Conservation (phyloP, 768 basidiomycete species). For the Steccherinum ochraceum region DNA sequence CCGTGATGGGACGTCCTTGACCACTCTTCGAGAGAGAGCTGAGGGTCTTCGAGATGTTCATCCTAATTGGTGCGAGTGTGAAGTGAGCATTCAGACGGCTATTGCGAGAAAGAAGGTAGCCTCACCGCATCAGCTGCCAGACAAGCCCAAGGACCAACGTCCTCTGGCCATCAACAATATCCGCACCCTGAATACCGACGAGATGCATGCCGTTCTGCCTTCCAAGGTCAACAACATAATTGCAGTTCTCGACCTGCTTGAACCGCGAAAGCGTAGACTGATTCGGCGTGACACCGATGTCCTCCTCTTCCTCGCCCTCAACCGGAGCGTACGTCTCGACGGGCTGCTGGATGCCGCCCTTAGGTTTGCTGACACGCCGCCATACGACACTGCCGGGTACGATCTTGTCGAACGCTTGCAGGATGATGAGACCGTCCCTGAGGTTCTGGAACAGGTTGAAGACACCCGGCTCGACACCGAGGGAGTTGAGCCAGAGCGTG, state of each 20-base stretch:
- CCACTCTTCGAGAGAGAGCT: constrained; percentile 60
- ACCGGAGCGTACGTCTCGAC: constrained; percentile 22
- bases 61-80: constrained; percentile 29
- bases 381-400: constrained; percentile 88
- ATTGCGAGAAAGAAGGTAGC: constrained; percentile 3
- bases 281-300: constrained; percentile 77
- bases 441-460: constrained; percentile 96
- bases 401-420: constrained; percentile 97
- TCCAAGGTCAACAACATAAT: constrained; percentile 90
- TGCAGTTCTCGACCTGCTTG: constrained; percentile 98
- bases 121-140: constrained; percentile 95
- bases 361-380: constrained; percentile 95
- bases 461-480: constrained; percentile 94
- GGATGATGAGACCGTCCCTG: constrained; percentile 84
- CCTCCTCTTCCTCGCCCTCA: constrained; percentile 67
- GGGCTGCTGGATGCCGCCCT: constrained; percentile 46
- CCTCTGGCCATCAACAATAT: constrained; percentile 90
- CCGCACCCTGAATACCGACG: constrained; percentile 96
- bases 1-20: constrained; percentile 79
- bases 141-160: constrained; percentile 94
- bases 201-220: constrained; percentile 92
- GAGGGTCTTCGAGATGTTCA: constrained; percentile 90
- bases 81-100: neutral
- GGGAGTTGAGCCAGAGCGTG: constrained; percentile 95
- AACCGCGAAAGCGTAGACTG: constrained; percentile 86